Percentiles rank a stretch among this genome's conserved stretches.
These are phyloP conservation scores for Agaricus blazei DNA, from an alignment of 768 basidiomycete species.

Conservation along the genomic window DNA sequence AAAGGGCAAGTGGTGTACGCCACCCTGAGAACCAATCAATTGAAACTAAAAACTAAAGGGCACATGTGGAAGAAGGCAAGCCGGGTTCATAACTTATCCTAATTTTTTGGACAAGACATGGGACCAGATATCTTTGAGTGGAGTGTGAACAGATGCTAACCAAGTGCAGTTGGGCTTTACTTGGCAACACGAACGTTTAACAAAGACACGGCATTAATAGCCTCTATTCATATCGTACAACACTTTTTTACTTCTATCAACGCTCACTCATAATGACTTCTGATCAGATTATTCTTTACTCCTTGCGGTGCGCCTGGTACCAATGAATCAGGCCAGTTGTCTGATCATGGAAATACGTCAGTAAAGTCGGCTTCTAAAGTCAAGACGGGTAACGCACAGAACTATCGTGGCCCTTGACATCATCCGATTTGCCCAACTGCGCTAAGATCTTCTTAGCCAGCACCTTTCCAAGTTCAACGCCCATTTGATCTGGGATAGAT, in stretches of 20 bases:
- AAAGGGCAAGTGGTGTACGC: too few species aligned
- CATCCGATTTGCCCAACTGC: constrained; percentile 74
- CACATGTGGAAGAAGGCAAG: too few species aligned
- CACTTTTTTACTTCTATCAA: neutral
- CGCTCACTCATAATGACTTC: too few species aligned
- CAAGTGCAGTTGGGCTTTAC: too few species aligned
- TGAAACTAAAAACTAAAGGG: too few species aligned
- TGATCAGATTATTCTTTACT: constrained; percentile 27
- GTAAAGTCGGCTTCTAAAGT: neutral
- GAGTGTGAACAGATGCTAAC: too few species aligned
- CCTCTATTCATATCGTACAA: neutral
- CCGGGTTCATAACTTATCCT: too few species aligned
- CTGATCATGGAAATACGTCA: constrained; percentile 28
- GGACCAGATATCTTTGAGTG: too few species aligned
- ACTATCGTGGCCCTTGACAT: constrained; percentile 86
- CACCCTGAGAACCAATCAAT: too few species aligned
- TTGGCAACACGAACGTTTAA: too few species aligned
- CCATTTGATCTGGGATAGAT: constrained; percentile 85
- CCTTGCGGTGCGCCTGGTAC: constrained; percentile 86
- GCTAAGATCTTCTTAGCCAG: constrained; percentile 94
- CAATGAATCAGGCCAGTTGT: constrained; percentile 96
- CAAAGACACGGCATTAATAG: too few species aligned
- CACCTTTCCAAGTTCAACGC: constrained; percentile 96
- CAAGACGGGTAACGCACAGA: constrained; percentile 41
- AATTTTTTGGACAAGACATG: too few species aligned